Percentiles rank a stretch among this genome's conserved stretches.
phyloP scores from a whole-genome alignment of 805 yeast genomes.

The Deakozyma indianensis region DNA sequence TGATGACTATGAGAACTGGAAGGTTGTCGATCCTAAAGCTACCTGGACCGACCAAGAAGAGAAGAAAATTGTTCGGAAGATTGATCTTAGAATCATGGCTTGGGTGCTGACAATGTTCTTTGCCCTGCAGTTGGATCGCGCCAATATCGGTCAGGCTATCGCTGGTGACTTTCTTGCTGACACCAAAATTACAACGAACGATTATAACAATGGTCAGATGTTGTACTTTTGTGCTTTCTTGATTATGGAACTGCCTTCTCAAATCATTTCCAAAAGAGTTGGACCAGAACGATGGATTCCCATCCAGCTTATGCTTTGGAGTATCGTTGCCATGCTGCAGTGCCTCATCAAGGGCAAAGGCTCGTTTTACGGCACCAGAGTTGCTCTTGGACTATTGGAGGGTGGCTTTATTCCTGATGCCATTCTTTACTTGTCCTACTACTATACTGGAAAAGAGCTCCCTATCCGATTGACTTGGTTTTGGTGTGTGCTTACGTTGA shows the following conservation, averaged over 20 bases:
- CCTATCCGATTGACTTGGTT: constrained; percentile 44
- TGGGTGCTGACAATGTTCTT: constrained; percentile 48
- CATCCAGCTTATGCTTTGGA: constrained; percentile 42
- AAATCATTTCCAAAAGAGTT: constrained; percentile 43
- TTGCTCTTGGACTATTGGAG: constrained; percentile 41
- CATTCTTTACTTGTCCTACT: constrained; percentile 50
- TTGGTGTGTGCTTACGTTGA: constrained; percentile 40
- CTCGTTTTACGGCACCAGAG: constrained; percentile 34
- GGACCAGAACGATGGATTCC: constrained; percentile 60
- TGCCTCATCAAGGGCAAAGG: constrained; percentile 27
- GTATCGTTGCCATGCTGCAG: constrained; percentile 40
- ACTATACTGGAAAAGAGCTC: constrained; percentile 45
- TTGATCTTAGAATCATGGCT: constrained; percentile 41
- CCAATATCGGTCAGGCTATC: constrained; percentile 41
- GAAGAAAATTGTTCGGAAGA: constrained; percentile 30
- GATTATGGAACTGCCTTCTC: constrained; percentile 53
- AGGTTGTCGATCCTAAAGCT: constrained; percentile 41
- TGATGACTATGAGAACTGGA: constrained; percentile 37
- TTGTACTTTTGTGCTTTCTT: constrained; percentile 41
- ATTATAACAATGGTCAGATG: constrained; percentile 47
- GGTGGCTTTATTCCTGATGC: constrained; percentile 62
- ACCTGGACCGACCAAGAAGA: constrained; percentile 44
- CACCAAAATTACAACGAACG: constrained; percentile 36
- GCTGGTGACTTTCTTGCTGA: constrained; percentile 43
- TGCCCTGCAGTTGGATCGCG: constrained; percentile 45